Percentiles rank a stretch among this genome's conserved stretches.
These are phyloP conservation scores for Gaultheria prostrata DNA, from an alignment of 148 eudicot species.

Conservation along the genomic window DNA sequence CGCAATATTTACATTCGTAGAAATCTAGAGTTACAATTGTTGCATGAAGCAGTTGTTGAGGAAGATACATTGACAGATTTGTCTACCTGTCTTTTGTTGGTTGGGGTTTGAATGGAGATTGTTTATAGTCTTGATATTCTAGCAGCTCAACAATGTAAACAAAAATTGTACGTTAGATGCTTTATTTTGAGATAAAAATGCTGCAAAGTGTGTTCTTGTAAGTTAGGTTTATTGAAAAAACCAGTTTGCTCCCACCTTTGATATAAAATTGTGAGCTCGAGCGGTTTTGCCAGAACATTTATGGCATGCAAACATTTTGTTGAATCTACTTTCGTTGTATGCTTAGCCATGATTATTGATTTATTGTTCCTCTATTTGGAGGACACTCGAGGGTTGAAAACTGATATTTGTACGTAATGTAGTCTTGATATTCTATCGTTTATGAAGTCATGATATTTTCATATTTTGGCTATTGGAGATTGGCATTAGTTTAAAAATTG, in stretches of 20 bases:
- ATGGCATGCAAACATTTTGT: not conserved
- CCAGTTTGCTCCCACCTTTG: not conserved
- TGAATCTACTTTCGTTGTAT: not conserved
- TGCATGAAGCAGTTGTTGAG: not conserved
- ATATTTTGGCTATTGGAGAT: not conserved
- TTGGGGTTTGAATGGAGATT: not conserved
- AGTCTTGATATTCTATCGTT: not conserved
- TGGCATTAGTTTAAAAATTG: not conserved
- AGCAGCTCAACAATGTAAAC: not conserved
- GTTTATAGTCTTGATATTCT: not conserved
- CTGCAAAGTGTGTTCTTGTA: not conserved
- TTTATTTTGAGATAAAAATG: not conserved
- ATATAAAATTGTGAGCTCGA: not conserved
- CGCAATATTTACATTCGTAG: not conserved
- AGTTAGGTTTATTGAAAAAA: not conserved
- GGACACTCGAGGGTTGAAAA: not conserved
- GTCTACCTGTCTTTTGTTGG: not conserved
- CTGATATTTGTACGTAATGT: not conserved
- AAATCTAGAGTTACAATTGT: not conserved
- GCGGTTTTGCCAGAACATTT: not conserved
- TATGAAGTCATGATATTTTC: not conserved
- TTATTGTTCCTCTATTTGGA: not conserved
- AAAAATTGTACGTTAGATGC: not conserved
- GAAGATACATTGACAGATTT: not conserved
- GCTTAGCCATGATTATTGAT: conserved; percentile 1